Base-by-base conservation (phyloP, 805 yeast genomes). In the Schizosaccharomyces pombe region DNA sequence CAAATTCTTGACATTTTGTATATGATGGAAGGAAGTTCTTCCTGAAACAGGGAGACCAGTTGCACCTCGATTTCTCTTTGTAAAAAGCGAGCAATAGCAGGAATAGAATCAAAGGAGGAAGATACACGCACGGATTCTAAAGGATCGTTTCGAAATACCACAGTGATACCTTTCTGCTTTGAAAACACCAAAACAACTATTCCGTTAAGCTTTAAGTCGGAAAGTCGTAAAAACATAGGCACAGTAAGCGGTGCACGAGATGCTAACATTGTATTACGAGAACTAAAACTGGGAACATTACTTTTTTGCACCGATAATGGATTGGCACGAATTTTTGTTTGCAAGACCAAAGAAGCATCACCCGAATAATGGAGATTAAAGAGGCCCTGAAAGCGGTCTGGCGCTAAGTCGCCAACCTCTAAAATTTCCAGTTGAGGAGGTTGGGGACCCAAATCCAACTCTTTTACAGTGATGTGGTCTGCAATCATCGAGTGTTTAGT, bases 131-230 rank as follows among this genome's bases (percentile, higher is more conserved):
- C 85, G 22, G 79, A 75, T 60, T 85, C 94, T 55, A 85, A 70
- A 0, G 95, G 95, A 65, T 85, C 95, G 65, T 85, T 85, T 60
- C 87, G 75, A 68, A 85, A 85, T 31, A 85, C 95, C 43, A 85
- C 69, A 0, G 95, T 85, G 56, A 85, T 72, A 1, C 95, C 95
- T 62, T 84, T 84, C 2, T 82, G 72, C 61, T 82, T 80, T 30
- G 82, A 77, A 64, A 82, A 85, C 2, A 85, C 95, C 57, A 85
- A 77, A 55, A 85, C 81, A 26, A 87, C 85, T 57, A 86, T 85
- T 1, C 94, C 91, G 56, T 79, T 76, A 54, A 85, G 71, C 60
- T 74, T 73, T 57, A 85, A 79, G 55, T 82, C 79, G 43, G 85
- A 76, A 55, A 85, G 68, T 40, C 80, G 79, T 60, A 85, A 70